These are phyloP conservation scores for Monosporascus sp. DNA, from an alignment of 2,329 filamentous ascomycete genomes.

Conservation along the genomic window DNA sequence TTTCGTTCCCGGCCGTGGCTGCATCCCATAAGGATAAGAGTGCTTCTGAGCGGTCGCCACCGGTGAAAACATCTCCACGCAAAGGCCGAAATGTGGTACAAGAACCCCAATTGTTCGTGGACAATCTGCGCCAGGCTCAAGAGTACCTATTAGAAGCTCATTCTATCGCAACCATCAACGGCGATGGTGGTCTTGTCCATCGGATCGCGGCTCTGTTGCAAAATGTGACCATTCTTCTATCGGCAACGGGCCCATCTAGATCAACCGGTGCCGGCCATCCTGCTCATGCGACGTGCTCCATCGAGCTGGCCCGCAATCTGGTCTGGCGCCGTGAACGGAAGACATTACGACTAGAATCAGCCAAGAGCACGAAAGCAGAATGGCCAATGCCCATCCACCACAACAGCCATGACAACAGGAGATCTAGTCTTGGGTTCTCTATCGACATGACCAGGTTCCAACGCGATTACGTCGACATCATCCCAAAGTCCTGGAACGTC, in stretches of 20 bases:
- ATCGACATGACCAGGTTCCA: constrained; percentile 63
- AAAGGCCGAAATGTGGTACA: constrained; percentile 22
- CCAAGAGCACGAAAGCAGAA: constrained; percentile 26
- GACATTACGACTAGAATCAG: constrained; percentile 38
- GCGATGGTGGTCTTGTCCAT: constrained; percentile 56
- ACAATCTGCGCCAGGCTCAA: constrained; percentile 59
- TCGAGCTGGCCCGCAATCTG: constrained; percentile 66
- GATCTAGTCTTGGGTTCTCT: constrained; percentile 39
- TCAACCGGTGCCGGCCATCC: constrained; percentile 43
- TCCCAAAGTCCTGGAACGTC: constrained; percentile 78
- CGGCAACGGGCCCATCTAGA: constrained; percentile 49
- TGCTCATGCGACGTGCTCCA: constrained; percentile 55
- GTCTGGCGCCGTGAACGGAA: constrained; percentile 61
- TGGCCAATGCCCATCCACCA: constrained; percentile 29
- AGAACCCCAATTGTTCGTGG: constrained; percentile 43
- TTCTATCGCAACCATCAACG: constrained; percentile 44
- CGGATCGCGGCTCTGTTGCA: constrained; percentile 58
- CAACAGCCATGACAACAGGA: constrained; percentile 24
- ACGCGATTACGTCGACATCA: constrained; percentile 74
- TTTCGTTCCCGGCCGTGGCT: constrained; percentile 72
- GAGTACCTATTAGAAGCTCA: constrained; percentile 62
- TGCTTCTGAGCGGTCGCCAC: constrained; percentile 29
- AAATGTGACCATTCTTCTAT: constrained; percentile 59
- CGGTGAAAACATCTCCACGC: constrained; percentile 27
- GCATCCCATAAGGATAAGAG: constrained; percentile 32